phyloP scores from a whole-genome alignment of 2,329 filamentous ascomycete species.

The Sporothrix mexicana region DNA sequence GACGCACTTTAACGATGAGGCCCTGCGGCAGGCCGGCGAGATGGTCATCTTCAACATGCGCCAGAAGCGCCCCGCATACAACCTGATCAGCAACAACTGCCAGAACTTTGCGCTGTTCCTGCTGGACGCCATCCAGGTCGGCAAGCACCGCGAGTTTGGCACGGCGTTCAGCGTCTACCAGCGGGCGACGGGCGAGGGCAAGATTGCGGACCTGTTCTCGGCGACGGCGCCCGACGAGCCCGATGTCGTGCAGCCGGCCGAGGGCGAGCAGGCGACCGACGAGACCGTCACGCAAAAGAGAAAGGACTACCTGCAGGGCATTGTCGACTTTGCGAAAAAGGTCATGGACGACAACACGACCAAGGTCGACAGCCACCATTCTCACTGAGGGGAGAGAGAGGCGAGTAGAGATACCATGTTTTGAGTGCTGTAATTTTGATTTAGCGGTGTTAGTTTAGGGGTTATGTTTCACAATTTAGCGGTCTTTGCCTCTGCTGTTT shows the following conservation, averaged over 20 bases:
- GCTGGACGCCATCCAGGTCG: constrained; percentile 60
- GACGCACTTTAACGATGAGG: constrained; percentile 62
- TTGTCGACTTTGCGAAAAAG: constrained; percentile 56
- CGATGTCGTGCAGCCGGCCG: constrained; percentile 40
- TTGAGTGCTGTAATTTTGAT: no score
- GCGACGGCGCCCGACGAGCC: constrained; percentile 45
- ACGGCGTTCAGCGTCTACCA: constrained; percentile 61
- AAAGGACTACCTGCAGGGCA: constrained; percentile 44
- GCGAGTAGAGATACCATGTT: background rate
- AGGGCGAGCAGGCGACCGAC: constrained; percentile 32
- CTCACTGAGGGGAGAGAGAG: background rate
- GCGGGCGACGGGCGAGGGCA: constrained; percentile 55
- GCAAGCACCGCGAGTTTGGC: constrained; percentile 57
- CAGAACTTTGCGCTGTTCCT: constrained; percentile 61
- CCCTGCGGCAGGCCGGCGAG: constrained; percentile 56
- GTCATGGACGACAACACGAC: constrained; percentile 62
- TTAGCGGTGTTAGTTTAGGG: no score
- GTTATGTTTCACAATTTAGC: no score
- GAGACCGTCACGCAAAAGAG: constrained; percentile 33
- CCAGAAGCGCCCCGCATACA: constrained; percentile 56
- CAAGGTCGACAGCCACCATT: constrained; percentile 52
- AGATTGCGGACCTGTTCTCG: constrained; percentile 59
- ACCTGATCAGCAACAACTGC: constrained; percentile 66
- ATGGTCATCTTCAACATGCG: constrained; percentile 60
- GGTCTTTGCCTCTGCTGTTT: no score